phyloP scores from a whole-genome alignment of 345 rosid species.

The Citrus reticulata region DNA sequence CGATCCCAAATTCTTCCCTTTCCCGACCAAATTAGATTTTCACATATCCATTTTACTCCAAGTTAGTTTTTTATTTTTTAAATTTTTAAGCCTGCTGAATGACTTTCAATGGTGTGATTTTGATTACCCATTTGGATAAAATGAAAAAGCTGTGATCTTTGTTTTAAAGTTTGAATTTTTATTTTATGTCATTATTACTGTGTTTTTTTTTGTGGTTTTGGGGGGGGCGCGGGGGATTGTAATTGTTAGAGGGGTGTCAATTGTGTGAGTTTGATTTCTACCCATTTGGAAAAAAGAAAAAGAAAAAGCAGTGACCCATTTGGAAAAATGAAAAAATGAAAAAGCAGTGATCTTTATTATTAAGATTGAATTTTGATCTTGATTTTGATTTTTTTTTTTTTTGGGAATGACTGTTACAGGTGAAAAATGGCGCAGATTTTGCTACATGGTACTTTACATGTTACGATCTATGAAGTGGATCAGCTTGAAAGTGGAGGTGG shows the following conservation, averaged over 20 bases:
- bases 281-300: no score
- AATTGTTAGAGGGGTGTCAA: not conserved
- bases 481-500: conserved; percentile 46
- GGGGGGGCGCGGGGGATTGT: no score
- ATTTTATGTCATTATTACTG: not conserved
- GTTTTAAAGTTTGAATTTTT: not conserved
- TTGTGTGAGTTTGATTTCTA: no score
- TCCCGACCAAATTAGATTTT: not conserved
- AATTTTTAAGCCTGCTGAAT: no score
- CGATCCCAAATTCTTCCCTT: not conserved
- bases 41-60: not conserved
- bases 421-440: conserved; percentile 62
- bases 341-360: not conserved
- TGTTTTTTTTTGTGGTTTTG: no score
- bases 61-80: not conserved
- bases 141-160: not conserved
- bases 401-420: conserved; percentile 16
- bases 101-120: not conserved
- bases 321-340: not conserved
- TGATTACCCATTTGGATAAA: not conserved
- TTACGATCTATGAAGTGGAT: conserved; percentile 85
- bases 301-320: not conserved
- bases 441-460: conserved; percentile 87
- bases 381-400: not conserved
- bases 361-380: not conserved